These are phyloP conservation scores for Sporothrix inflata DNA, from an alignment of 2,329 filamentous ascomycete species.

Conservation along the genomic window DNA sequence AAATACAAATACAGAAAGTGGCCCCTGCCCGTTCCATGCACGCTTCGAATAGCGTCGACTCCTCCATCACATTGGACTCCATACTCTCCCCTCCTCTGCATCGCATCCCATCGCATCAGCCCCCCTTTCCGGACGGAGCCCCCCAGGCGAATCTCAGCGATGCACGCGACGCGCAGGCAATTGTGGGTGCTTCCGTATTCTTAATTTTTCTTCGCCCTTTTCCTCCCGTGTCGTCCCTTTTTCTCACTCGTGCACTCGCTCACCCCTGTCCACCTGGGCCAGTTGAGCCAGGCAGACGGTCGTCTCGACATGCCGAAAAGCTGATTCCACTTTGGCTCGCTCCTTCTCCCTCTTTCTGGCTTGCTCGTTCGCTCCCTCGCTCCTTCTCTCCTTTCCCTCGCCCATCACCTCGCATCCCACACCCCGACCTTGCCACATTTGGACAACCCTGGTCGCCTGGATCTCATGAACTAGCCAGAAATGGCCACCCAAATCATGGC, in stretches of 20 bases:
- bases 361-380: too few relatives aligned
- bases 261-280: too few relatives aligned
- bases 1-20: background rate
- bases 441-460: conserved; percentile 12
- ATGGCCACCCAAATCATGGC: conserved; percentile 3
- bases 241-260: background rate
- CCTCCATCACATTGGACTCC: background rate
- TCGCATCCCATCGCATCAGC: background rate
- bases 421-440: conserved; percentile 5
- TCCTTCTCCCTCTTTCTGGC: background rate
- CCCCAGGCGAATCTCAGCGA: background rate
- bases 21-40: too few relatives aligned
- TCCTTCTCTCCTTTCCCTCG: background rate
- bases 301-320: background rate
- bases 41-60: background rate
- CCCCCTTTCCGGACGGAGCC: background rate
- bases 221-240: background rate
- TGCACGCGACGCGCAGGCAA: background rate
- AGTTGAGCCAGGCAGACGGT: background rate
- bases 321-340: background rate
- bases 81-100: too few relatives aligned
- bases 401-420: background rate
- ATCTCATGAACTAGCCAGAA: conserved; percentile 21
- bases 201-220: background rate
- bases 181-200: conserved; percentile 4